Conservation (phyloP, 202 grass and related monocot species). For the Alloteropsis angusta region DNA sequence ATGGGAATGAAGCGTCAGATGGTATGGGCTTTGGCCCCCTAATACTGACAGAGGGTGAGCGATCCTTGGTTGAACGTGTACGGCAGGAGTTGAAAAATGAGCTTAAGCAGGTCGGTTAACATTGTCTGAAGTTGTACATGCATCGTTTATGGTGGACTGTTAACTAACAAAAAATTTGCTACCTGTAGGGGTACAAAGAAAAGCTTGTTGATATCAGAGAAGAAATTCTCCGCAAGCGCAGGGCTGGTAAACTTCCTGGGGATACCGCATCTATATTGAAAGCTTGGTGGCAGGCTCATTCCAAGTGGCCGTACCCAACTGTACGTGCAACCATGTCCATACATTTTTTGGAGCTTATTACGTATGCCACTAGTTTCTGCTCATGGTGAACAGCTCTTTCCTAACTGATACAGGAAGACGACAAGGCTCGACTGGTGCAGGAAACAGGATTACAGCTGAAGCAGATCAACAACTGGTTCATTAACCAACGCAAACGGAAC, state of each 20-base stretch:
- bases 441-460: conserved; percentile 96
- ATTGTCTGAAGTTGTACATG: background rate
- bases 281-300: conserved; percentile 97
- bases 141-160: background rate
- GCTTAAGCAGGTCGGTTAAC: conserved; percentile 65
- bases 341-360: background rate
- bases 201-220: conserved; percentile 97
- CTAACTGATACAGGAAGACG: conserved; percentile 66
- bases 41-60: conserved; percentile 81
- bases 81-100: conserved; percentile 86
- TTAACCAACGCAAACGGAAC: conserved; percentile 98
- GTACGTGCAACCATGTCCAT: conserved; percentile 31
- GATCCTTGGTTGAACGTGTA: conserved; percentile 90
- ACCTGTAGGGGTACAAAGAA: conserved; percentile 78
- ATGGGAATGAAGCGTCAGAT: conserved; percentile 47
- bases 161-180: background rate
- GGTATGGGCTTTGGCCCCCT: conserved; percentile 92
- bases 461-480: conserved; percentile 99
- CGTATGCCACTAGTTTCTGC: background rate
- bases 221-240: conserved; percentile 92
- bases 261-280: conserved; percentile 79
- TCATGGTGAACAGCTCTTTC: background rate
- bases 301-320: conserved; percentile 97
- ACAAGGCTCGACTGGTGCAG: conserved; percentile 83
- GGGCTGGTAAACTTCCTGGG: conserved; percentile 92